Conservation (phyloP, 2,329 filamentous ascomycete species). For the Fusarium globosum region DNA sequence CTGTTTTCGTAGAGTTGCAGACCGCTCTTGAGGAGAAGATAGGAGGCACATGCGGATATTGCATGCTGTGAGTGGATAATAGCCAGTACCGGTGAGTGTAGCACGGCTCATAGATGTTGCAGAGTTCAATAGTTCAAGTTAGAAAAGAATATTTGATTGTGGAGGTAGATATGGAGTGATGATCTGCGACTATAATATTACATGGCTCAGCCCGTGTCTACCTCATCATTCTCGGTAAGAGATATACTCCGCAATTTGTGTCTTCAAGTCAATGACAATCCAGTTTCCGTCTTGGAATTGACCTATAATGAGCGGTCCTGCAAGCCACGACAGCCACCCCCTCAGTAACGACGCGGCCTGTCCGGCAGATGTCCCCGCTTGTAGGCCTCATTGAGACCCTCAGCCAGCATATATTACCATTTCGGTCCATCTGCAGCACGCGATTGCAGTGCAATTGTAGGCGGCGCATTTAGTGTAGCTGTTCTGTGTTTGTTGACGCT, state of each 20-base stretch:
- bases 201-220: background rate
- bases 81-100: accelerated
- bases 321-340: slow-evolving; percentile 4
- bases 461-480: background rate
- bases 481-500: background rate
- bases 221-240: background rate
- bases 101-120: background rate
- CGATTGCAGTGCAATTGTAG: accelerated
- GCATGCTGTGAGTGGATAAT: background rate
- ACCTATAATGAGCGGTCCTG: background rate
- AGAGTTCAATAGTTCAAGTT: background rate
- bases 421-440: background rate
- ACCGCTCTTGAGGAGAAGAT: background rate
- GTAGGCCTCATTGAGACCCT: background rate
- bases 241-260: background rate
- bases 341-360: background rate
- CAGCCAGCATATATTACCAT: background rate
- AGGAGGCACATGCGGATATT: too few relatives aligned
- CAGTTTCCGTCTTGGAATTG: background rate
- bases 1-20: background rate
- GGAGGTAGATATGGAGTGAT: background rate
- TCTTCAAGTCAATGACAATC: background rate
- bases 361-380: background rate
- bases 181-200: background rate
- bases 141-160: background rate